Evolutionary conservation across 768 basidiomycete genomes (phyloP).

Genomic region (Calocybe cyanea): DNA sequence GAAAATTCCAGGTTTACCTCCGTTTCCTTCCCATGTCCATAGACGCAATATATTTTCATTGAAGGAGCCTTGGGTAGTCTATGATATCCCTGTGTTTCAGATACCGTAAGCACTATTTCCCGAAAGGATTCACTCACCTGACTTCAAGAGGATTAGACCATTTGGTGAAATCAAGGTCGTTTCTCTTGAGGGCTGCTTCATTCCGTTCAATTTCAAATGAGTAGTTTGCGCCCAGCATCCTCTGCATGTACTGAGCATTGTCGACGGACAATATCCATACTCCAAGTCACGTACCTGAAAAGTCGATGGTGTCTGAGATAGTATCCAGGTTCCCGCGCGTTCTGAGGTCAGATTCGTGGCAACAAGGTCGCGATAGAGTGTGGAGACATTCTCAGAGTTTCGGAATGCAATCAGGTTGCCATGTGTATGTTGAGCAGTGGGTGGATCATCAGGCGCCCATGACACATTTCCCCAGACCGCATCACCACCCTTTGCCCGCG

Average conservation of each 20-base stretch:
- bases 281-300: constrained; percentile 57
- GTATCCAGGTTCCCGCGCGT: constrained; percentile 73
- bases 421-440: constrained; percentile 54
- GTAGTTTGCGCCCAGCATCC: constrained; percentile 83
- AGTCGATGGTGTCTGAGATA: constrained; percentile 74
- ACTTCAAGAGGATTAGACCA: constrained; percentile 93
- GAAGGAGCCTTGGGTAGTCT: constrained; percentile 88
- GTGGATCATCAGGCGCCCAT: constrained; percentile 77
- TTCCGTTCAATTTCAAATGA: constrained; percentile 86
- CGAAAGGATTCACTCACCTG: constrained; percentile 36
- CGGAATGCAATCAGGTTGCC: constrained; percentile 86
- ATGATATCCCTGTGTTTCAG: background rate
- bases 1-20: constrained; percentile 51
- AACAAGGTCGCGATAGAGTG: constrained; percentile 20
- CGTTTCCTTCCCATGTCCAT: constrained; percentile 95
- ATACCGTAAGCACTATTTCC: background rate
- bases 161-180: constrained; percentile 72
- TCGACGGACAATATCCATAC: background rate
- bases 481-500: constrained; percentile 63
- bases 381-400: constrained; percentile 17
- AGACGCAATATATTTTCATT: constrained; percentile 90
- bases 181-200: constrained; percentile 55
- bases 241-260: constrained; percentile 34
- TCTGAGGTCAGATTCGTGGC: constrained; percentile 70
- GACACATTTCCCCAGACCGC: constrained; percentile 76